Percentiles rank a stretch among this genome's conserved stretches.
phyloP scores from a whole-genome alignment of 306 rosid species.

The Boehmeria nivea region DNA sequence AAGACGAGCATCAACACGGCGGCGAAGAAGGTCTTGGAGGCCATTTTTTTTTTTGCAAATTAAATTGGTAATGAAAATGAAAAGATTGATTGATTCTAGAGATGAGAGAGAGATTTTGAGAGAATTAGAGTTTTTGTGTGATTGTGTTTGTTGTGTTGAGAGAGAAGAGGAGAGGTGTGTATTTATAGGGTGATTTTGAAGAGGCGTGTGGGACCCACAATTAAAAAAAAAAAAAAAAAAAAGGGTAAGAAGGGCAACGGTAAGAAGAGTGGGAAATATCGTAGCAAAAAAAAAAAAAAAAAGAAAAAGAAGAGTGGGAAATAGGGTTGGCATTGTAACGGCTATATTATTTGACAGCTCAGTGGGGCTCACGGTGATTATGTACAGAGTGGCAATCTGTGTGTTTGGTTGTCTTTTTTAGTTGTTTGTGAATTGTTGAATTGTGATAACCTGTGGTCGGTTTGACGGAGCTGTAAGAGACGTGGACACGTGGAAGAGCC shows the following conservation, averaged over 20 bases:
- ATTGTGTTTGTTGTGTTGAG: background rate
- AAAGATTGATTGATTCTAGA: background rate
- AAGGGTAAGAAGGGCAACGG: too few species aligned
- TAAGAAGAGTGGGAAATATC: too few species aligned
- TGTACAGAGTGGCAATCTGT: too few species aligned
- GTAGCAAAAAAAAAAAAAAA: too few species aligned
- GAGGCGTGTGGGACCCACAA: background rate
- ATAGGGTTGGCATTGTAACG: background rate
- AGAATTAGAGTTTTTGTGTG: background rate
- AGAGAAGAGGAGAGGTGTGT: background rate
- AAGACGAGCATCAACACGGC: constrained; percentile 11
- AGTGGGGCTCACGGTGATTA: too few species aligned
- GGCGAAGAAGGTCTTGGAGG: constrained; percentile 10
- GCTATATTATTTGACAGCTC: background rate
- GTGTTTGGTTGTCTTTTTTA: too few species aligned
- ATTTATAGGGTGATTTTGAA: background rate
- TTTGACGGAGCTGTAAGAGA: too few species aligned
- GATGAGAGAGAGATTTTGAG: background rate
- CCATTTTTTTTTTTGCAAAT: background rate
- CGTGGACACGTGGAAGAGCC: too few species aligned
- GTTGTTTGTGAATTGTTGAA: too few species aligned
- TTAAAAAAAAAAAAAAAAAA: too few species aligned
- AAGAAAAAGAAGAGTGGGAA: background rate
- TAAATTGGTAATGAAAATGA: background rate
- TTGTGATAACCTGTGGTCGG: too few species aligned